phyloP scores from a whole-genome alignment of 768 basidiomycete species.

The Cubamyces lactineus region DNA sequence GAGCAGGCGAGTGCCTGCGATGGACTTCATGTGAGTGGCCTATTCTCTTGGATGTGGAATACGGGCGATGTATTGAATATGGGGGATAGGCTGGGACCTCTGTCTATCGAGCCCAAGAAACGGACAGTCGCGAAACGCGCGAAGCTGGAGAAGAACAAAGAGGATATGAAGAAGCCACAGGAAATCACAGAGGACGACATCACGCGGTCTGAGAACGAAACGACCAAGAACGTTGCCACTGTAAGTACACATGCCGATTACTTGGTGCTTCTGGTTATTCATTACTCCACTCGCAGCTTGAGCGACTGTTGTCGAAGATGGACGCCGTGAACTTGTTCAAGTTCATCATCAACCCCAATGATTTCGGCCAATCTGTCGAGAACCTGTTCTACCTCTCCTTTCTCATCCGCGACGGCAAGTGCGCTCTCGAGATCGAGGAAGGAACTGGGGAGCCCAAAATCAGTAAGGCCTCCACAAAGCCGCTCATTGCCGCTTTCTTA shows the following conservation, averaged over 20 bases:
- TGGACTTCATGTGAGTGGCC: conserved; percentile 83
- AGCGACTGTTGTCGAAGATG: conserved; percentile 55
- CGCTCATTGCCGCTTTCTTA: no score
- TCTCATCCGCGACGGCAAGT: conserved; percentile 83
- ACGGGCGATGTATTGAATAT: conserved; percentile 20
- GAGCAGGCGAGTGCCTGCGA: conserved; percentile 75
- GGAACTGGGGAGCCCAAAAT: conserved; percentile 71
- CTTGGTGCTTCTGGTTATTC: not conserved
- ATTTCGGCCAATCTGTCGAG: conserved; percentile 94
- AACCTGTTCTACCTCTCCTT: conserved; percentile 97
- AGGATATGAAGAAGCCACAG: conserved; percentile 69
- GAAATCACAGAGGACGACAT: conserved; percentile 86
- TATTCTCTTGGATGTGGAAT: not conserved
- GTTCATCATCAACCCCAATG: conserved; percentile 87
- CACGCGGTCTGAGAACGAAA: conserved; percentile 82
- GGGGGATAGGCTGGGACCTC: conserved; percentile 81
- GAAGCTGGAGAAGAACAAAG: conserved; percentile 73
- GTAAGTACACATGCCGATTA: conserved; percentile 45
- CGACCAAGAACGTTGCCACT: conserved; percentile 78
- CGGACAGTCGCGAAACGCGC: conserved; percentile 60
- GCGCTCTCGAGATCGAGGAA: conserved; percentile 67
- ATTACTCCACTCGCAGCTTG: conserved; percentile 48
- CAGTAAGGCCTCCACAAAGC: conserved; percentile 44
- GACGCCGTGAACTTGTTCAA: conserved; percentile 76
- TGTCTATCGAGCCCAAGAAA: conserved; percentile 85